Base-by-base conservation (phyloP, 1,284 basidiomycete species). In the Salmacisia buchloeana region DNA sequence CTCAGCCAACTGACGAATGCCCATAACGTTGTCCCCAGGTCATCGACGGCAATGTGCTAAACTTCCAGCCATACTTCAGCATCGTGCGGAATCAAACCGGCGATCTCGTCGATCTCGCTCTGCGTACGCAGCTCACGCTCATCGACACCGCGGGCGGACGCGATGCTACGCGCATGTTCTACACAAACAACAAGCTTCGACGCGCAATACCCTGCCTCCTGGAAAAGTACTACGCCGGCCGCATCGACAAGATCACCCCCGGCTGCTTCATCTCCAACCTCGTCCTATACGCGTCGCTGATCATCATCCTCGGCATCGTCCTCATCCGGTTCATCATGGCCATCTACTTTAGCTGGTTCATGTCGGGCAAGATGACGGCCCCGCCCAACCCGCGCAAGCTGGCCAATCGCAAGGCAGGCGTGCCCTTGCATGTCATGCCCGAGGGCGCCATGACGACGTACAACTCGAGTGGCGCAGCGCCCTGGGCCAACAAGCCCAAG, bases 241-340 rank as follows among this genome's bases (percentile, higher is more conserved):
- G 89, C 78, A 97, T 99, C 69, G 94, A 97, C 84, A 97, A 97
- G 82, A 85, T 96, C 77, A 89, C 93, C 0, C 91, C 96, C 1
- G 96, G 92, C 13, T 99, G 96, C 81, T 94, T 97, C 81, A 87
- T 92, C 58, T 89, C 92, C 18, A 85, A 88, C 57, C 84, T 98
- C 36, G 87, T 98, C 79, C 88, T 98, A 60, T 98, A 97, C 81
- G 83, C 88, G 33, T 93, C 93, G 62, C 85, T 99, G 59, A 86
- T 92, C 74, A 87, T 97, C 81, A 94, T 98, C 76, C 86, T 98
- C 63, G 86, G 85, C 41, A 87, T 98, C 66, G 91, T 99, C 49
- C 81, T 97, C 65, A 86, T 90, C 38, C 91, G 94, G 49, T 98
- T 98, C 82, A 82, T 86, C 73, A 97, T 98, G 94, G 96, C 96